Evolutionary conservation across 202 grass and related monocot species (phyloP).

Genomic region (Schoenoplectus tabernaemontani): DNA sequence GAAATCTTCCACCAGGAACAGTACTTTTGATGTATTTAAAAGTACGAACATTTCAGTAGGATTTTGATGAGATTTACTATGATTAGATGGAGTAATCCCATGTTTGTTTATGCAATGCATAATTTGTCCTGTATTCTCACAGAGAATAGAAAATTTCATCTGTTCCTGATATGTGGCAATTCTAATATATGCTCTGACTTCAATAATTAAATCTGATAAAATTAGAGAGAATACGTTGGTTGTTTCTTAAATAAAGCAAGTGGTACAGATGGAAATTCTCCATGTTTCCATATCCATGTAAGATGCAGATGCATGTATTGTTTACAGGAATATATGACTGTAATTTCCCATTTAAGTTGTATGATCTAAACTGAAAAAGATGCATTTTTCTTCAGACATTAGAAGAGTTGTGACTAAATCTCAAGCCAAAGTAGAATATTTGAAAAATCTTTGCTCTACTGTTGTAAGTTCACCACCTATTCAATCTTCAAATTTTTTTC

Average conservation of each 20-base stretch:
- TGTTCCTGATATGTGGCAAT: conserved; percentile 15
- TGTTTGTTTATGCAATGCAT: neutral
- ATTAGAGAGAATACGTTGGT: conserved; percentile 2
- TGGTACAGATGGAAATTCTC: neutral
- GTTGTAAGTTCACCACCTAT: conserved; percentile 57
- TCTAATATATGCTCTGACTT: neutral
- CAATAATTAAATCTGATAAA: neutral
- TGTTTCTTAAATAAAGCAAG: neutral
- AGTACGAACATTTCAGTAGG: neutral
- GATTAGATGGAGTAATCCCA: neutral
- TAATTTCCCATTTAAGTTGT: neutral
- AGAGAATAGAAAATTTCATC: neutral
- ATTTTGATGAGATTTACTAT: neutral
- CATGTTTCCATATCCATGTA: neutral
- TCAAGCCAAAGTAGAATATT: conserved; percentile 55
- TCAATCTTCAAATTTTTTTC: conserved; percentile 25
- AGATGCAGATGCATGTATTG: neutral
- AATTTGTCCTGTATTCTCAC: neutral
- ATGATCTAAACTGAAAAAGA: neutral
- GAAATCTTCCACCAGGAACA: conserved; percentile 67
- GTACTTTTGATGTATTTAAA: neutral
- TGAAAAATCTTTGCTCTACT: conserved; percentile 61
- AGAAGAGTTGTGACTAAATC: conserved; percentile 64
- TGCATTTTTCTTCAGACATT: conserved; percentile 52
- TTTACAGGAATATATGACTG: neutral